These are phyloP conservation scores for Salix brachista DNA, from an alignment of 345 rosid genomes.

Conservation along the genomic window DNA sequence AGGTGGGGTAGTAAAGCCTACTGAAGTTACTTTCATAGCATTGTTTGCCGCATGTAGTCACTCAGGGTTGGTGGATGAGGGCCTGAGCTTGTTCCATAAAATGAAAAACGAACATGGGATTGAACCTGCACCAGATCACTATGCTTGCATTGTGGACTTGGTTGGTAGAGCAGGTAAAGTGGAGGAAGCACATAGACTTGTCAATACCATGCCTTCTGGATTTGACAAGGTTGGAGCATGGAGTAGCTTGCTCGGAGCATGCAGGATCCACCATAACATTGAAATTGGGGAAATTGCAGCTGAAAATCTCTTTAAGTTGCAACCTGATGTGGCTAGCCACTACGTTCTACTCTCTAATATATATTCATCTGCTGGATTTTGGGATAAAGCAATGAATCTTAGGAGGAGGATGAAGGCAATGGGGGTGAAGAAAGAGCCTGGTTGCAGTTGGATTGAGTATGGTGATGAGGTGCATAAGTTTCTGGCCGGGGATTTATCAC, in stretches of 20 bases:
- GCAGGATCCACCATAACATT: conserved; percentile 58
- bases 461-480: conserved; percentile 79
- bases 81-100: conserved; percentile 55
- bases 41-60: conserved; percentile 86
- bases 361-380: conserved; percentile 65
- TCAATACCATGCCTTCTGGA: conserved; percentile 48
- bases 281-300: conserved; percentile 80
- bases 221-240: conserved; percentile 61
- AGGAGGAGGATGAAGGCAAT: conserved; percentile 71
- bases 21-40: conserved; percentile 70
- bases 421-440: conserved; percentile 87
- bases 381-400: conserved; percentile 75
- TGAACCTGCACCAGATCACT: conserved; percentile 69
- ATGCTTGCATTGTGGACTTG: conserved; percentile 81
- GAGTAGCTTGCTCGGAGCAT: conserved; percentile 92
- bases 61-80: conserved; percentile 76
- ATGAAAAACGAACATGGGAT: conserved; percentile 60
- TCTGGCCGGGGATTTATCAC: conserved; percentile 73
- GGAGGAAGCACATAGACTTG: conserved; percentile 54
- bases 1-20: conserved; percentile 49
- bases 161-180: conserved; percentile 83
- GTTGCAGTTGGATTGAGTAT: conserved; percentile 86
- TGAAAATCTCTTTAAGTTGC: conserved; percentile 50
- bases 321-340: conserved; percentile 85
- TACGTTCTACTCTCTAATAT: conserved; percentile 82